Evolutionary conservation across 2,329 filamentous ascomycete species (phyloP).

Genomic region (Botryotinia narcissicola): DNA sequence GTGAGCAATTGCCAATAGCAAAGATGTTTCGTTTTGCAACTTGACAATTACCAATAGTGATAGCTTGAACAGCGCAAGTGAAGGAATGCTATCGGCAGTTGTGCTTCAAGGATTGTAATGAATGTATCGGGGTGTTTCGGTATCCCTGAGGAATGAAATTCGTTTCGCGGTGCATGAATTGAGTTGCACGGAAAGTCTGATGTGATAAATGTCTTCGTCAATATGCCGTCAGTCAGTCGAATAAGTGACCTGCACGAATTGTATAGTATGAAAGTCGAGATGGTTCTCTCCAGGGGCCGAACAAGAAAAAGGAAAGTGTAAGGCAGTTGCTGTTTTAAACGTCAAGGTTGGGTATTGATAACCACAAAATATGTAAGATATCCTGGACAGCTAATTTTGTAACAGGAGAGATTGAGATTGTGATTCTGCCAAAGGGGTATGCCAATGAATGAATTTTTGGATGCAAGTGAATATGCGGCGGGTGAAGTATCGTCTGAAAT

Average conservation of each 20-base stretch:
- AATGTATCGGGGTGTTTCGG: conserved; percentile 9
- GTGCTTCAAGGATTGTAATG: conserved; percentile 14
- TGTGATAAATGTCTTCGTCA: neutral
- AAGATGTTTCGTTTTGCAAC: conserved; percentile 11
- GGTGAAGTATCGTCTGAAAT: neutral
- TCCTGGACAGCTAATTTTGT: neutral
- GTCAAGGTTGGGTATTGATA: conserved; percentile 7
- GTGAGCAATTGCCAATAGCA: conserved; percentile 2
- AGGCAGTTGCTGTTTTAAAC: conserved; percentile 6
- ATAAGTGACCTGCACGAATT: conserved; percentile 18
- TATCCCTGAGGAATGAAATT: conserved; percentile 16
- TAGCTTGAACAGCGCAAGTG: neutral
- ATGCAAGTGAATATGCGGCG: neutral
- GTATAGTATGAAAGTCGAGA: neutral
- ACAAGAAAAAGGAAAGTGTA: conserved; percentile 10
- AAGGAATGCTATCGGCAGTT: neutral
- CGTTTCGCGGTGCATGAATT: conserved; percentile 18
- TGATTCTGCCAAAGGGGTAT: neutral
- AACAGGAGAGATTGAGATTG: no score
- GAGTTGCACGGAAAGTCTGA: conserved; percentile 1
- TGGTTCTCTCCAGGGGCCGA: neutral
- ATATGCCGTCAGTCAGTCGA: conserved; percentile 9
- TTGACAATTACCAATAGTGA: neutral
- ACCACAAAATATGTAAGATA: conserved; percentile 3
- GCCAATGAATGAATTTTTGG: conserved; percentile 1